These are phyloP conservation scores for Avicennia marina DNA, from an alignment of 257 asterid species.

Conservation along the genomic window DNA sequence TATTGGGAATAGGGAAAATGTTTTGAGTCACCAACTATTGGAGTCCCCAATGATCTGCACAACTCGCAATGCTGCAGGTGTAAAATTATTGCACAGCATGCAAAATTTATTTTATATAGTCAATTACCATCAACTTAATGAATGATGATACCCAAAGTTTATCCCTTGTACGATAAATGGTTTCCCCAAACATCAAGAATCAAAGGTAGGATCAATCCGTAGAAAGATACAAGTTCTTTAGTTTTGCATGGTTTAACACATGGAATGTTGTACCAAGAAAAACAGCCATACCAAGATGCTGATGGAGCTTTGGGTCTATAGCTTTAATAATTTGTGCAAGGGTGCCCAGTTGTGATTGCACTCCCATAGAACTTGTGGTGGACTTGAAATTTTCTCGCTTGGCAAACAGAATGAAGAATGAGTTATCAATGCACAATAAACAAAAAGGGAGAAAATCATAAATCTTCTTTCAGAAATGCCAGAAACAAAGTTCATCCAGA, in stretches of 20 bases:
- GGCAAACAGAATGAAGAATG: constrained; percentile 23
- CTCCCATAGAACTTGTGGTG: constrained; percentile 78
- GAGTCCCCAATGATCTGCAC: not conserved
- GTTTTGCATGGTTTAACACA: too few relatives aligned
- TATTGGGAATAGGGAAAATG: not conserved
- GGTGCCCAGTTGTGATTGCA: constrained; percentile 83
- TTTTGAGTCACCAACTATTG: constrained; percentile 8
- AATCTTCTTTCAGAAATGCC: constrained; percentile 3
- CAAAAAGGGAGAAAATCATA: not conserved
- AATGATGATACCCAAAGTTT: too few relatives aligned
- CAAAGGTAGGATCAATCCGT: not conserved
- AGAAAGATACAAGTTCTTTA: constrained; percentile 8
- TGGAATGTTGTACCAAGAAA: constrained; percentile 19
- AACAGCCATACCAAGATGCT: constrained; percentile 73
- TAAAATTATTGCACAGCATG: not conserved
- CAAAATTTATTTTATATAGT: too few relatives aligned
- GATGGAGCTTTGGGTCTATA: constrained; percentile 91
- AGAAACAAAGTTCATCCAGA: constrained; percentile 5
- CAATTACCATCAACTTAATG: too few relatives aligned
- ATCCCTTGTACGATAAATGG: not conserved
- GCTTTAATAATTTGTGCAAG: constrained; percentile 79
- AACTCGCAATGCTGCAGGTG: not conserved
- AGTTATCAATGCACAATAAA: constrained; percentile 22
- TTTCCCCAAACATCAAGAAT: not conserved
- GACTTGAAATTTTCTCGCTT: constrained; percentile 91